Evolutionary conservation across 805 yeast species (phyloP), one percentile per base, ranked within the genome.

Genomic region (Ogataea methylovora): DNA sequence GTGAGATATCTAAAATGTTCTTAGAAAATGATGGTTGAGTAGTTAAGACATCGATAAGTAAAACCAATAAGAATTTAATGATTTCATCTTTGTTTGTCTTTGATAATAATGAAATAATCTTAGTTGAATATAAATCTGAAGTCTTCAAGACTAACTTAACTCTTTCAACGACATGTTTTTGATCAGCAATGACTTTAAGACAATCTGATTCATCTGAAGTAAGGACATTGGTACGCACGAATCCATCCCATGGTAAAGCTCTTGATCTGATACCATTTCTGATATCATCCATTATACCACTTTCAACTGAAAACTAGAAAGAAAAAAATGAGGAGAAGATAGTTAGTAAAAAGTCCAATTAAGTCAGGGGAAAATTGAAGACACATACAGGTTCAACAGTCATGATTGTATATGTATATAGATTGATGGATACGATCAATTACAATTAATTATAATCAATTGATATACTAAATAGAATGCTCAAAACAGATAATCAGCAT

Each of bases 221-320:
- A 25, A 88, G 65, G 29, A 78, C 71, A 31, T 74, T 77, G 14
- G 88, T 79, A 36, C 95, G 70, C 9, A 84, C 79, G 47, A 83
- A 76, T 8, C 94, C 94, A 50, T 84, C 94, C 97, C 97, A 88
- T 22, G 94, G 94, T 36, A 87, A 74, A 22, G 88, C 78, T 43
- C 92, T 73, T 40, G 84, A 79, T 48, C 92, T 69, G 42, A 86
- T 78, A 41, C 75, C 76, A 43, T 70, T 66, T 46, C 80, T 68
- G 34, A 79, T 70, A 47, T 80, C 88, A 38, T 70, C 68, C 50
- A 84, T 65, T 46, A 71, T 76, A 22, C 70, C 70, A 55, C 85
- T 80, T 43, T 84, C 88, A 23, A 30, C 27, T 27, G 15, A 18
- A 16, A 16, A 8, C 16, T 16, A 5, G 13, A 16, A 22, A 16